These are phyloP conservation scores for Ilyonectria sp. DNA, from an alignment of 2,329 filamentous ascomycete genomes.

Conservation along the genomic window DNA sequence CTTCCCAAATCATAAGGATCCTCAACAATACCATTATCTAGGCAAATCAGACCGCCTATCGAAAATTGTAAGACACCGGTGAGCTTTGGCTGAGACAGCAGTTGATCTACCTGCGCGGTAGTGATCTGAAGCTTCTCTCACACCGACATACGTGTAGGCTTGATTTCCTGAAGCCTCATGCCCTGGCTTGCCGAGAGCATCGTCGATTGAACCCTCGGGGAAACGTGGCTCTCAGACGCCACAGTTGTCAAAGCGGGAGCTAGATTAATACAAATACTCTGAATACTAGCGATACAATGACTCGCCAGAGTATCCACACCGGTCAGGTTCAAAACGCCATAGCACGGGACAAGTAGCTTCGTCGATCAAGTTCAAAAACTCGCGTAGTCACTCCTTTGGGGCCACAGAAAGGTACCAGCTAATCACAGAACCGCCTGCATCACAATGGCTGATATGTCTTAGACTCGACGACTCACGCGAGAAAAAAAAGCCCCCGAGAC, in stretches of 20 bases:
- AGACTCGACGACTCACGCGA: background rate
- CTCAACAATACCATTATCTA: background rate
- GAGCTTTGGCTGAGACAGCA: background rate
- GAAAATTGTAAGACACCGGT: background rate
- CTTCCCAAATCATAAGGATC: background rate
- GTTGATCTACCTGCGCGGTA: background rate
- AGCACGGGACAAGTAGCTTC: background rate
- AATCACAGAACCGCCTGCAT: background rate
- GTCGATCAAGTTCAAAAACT: background rate
- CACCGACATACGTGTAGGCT: background rate
- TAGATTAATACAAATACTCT: background rate
- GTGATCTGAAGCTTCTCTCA: background rate
- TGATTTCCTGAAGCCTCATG: background rate
- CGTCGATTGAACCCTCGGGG: background rate
- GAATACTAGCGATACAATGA: background rate
- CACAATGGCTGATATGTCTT: background rate
- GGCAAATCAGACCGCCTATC: background rate
- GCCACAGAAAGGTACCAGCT: background rate
- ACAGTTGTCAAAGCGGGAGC: background rate
- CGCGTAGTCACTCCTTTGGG: background rate
- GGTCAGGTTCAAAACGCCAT: background rate
- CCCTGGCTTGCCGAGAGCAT: background rate
- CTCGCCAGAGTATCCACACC: background rate
- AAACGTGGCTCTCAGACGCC: background rate
- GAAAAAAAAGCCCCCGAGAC: background rate